Conservation (phyloP, 805 yeast genomes). For the Lachancea dasiensis region DNA sequence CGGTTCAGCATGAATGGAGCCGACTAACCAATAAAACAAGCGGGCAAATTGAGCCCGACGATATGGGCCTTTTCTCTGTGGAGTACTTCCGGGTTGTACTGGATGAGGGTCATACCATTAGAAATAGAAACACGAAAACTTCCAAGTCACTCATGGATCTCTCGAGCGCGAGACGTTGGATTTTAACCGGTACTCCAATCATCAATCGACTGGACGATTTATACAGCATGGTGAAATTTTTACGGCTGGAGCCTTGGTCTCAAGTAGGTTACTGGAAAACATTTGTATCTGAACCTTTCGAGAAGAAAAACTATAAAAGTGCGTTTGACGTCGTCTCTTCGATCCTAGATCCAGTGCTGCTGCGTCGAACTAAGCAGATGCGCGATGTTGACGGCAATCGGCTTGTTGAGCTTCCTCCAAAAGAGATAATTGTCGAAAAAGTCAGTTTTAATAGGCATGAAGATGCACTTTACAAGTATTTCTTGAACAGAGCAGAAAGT, state of each 20-base stretch:
- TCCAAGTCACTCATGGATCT: constrained; percentile 70
- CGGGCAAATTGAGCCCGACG: constrained; percentile 15
- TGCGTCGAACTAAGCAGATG: constrained; percentile 85
- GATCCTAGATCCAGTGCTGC: constrained; percentile 71
- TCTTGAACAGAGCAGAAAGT: constrained; percentile 58
- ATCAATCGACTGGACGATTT: constrained; percentile 84
- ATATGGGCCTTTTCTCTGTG: constrained; percentile 60
- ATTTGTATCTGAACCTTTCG: constrained; percentile 79
- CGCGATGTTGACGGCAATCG: constrained; percentile 65
- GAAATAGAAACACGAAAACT: constrained; percentile 73
- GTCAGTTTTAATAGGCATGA: constrained; percentile 65
- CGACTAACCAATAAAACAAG: constrained; percentile 30
- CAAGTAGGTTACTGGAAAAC: constrained; percentile 82
- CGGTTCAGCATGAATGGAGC: constrained; percentile 70
- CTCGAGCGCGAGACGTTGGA: constrained; percentile 67
- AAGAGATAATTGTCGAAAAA: constrained; percentile 63
- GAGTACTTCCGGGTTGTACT: constrained; percentile 69
- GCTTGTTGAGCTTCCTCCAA: constrained; percentile 70
- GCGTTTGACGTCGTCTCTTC: constrained; percentile 83
- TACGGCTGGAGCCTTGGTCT: constrained; percentile 85
- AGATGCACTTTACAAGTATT: constrained; percentile 56
- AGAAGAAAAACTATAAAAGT: constrained; percentile 58
- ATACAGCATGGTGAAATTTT: constrained; percentile 66
- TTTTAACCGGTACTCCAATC: constrained; percentile 89
- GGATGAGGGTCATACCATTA: constrained; percentile 88